Evolutionary conservation across 495 filamentous ascomycete genomes (phyloP).

Genomic region (Annulohypoxylon maeteangense): DNA sequence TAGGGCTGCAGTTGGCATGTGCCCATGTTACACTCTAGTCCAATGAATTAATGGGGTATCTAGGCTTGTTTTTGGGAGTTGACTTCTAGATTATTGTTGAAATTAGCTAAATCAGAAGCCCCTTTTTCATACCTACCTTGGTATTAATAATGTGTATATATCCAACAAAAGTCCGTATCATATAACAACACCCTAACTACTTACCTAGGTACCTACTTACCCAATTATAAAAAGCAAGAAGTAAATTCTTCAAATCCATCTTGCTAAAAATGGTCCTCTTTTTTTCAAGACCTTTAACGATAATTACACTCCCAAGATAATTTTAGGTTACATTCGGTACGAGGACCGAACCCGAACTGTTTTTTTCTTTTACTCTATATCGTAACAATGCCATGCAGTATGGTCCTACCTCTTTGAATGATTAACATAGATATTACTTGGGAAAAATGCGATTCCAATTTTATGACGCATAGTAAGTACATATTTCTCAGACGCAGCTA

Average conservation of each 20-base stretch:
- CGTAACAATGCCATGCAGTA: background rate
- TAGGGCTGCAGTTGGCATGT: background rate
- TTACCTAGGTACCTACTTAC: too few relatives aligned
- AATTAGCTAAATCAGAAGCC: background rate
- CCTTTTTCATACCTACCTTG: too few relatives aligned
- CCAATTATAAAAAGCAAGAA: too few relatives aligned
- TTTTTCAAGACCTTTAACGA: background rate
- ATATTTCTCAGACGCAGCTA: background rate
- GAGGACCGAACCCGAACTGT: background rate
- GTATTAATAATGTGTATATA: too few relatives aligned
- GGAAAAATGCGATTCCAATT: background rate
- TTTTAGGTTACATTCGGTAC: background rate
- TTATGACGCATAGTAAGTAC: background rate
- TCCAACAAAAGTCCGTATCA: too few relatives aligned
- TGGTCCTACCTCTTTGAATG: background rate
- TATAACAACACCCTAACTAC: too few relatives aligned
- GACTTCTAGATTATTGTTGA: background rate
- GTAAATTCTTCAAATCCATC: background rate
- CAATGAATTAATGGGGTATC: background rate
- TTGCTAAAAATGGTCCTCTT: background rate
- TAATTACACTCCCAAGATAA: background rate
- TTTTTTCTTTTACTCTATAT: background rate
- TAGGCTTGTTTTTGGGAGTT: background rate
- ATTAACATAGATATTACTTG: background rate
- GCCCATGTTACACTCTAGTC: background rate